phyloP scores from a whole-genome alignment of 805 yeast genomes.

The Kregervanrija fluxuum region DNA sequence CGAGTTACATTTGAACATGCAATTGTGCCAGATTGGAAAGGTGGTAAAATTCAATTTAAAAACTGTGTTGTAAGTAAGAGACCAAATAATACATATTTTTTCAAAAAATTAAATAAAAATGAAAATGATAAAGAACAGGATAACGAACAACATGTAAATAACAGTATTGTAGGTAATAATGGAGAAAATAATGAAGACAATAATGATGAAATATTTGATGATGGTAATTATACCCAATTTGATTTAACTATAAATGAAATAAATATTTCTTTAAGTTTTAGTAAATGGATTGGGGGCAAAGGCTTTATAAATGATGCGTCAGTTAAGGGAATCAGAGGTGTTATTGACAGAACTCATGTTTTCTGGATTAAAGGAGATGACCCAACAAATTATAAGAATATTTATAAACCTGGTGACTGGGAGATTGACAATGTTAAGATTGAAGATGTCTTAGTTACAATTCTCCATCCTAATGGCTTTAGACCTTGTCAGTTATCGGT shows the following conservation, averaged over 20 bases:
- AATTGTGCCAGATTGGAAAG: constrained; percentile 89
- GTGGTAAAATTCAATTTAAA: constrained; percentile 74
- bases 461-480: constrained; percentile 74
- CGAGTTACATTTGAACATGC: constrained; percentile 89
- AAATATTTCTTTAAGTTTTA: constrained; percentile 69
- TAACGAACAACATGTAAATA: neutral
- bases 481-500: constrained; percentile 82
- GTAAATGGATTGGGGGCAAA: constrained; percentile 82
- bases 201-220: constrained; percentile 40
- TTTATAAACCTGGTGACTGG: constrained; percentile 82
- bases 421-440: constrained; percentile 77
- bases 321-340: constrained; percentile 82
- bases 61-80: constrained; percentile 82
- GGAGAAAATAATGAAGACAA: constrained; percentile 14
- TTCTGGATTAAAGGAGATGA: constrained; percentile 76
- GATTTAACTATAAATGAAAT: constrained; percentile 86
- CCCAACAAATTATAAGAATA: constrained; percentile 71
- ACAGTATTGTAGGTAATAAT: neutral
- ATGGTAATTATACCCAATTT: constrained; percentile 94
- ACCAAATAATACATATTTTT: constrained; percentile 40
- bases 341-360: constrained; percentile 86
- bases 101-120: constrained; percentile 6
- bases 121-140: neutral
- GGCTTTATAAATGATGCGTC: constrained; percentile 81
- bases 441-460: constrained; percentile 78